Conservation (phyloP, 164 flowering plant species). For the Nymphaea thermarum region DNA sequence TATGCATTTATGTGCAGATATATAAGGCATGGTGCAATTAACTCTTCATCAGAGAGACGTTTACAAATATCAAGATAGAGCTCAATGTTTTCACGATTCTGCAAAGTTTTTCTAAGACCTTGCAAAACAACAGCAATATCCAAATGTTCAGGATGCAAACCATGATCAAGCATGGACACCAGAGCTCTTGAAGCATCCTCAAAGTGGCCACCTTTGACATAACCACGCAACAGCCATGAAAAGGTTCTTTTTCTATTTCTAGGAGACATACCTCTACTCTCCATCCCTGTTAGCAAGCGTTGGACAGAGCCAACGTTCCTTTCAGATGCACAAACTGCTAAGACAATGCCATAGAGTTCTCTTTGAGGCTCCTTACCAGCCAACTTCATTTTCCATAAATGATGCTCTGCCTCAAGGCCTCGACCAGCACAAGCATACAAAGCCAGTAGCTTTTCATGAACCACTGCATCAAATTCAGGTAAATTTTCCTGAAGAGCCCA, state of each 20-base stretch:
- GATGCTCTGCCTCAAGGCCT: constrained; percentile 74
- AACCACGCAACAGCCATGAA: constrained; percentile 84
- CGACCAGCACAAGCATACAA: constrained; percentile 92
- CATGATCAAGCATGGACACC: constrained; percentile 61
- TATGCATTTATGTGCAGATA: constrained; percentile 53
- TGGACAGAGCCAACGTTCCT: constrained; percentile 42
- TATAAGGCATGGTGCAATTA: constrained; percentile 67
- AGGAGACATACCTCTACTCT: constrained; percentile 25
- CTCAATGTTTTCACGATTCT: constrained; percentile 38
- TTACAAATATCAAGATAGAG: constrained; percentile 69
- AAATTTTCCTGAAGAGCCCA: constrained; percentile 65
- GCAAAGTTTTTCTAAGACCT: constrained; percentile 55
- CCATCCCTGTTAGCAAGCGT: constrained; percentile 51
- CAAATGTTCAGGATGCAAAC: constrained; percentile 59
- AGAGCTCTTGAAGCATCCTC: constrained; percentile 62
- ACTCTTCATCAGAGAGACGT: constrained; percentile 47
- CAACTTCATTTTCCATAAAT: constrained; percentile 89
- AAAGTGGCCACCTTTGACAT: constrained; percentile 74
- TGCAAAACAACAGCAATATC: constrained; percentile 80
- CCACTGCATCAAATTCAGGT: constrained; percentile 33
- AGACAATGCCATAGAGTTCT: constrained; percentile 66
- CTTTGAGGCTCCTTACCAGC: constrained; percentile 62
- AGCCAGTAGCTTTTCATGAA: constrained; percentile 81
- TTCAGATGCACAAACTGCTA: constrained; percentile 89
- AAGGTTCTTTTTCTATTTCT: constrained; percentile 61